Evolutionary conservation across 2,329 filamentous ascomycete genomes (phyloP).

Genomic region (Ophiocordyceps sinensis): DNA sequence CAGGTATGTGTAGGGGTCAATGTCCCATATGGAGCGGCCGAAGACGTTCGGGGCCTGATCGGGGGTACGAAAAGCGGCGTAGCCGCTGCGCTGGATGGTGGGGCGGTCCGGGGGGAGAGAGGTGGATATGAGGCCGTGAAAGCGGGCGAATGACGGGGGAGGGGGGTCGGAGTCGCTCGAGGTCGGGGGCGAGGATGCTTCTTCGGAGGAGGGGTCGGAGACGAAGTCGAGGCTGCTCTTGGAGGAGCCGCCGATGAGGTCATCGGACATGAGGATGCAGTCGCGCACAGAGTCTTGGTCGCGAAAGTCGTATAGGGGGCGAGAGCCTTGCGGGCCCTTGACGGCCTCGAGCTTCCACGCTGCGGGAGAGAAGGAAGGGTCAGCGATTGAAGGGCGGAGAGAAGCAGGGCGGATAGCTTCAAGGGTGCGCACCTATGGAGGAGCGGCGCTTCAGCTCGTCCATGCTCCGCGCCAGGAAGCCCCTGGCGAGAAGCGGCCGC

Average conservation of each 20-base stretch:
- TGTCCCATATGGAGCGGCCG: conserved; percentile 72
- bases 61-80: conserved; percentile 77
- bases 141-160: conserved; percentile 48
- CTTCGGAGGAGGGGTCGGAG: conserved; percentile 11
- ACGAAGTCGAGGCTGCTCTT: conserved; percentile 56
- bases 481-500: conserved; percentile 27
- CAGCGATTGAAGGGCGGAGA: not conserved
- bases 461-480: conserved; percentile 42
- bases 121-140: conserved; percentile 80
- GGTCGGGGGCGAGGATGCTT: not conserved
- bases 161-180: not conserved
- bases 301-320: conserved; percentile 51
- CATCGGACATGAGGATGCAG: conserved; percentile 73
- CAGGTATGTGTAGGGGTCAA: conserved; percentile 78
- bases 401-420: not conserved
- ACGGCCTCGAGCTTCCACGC: conserved; percentile 57
- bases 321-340: conserved; percentile 48
- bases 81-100: conserved; percentile 67
- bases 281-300: conserved; percentile 27
- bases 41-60: conserved; percentile 71
- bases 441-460: conserved; percentile 45
- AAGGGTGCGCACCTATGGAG: conserved; percentile 31
- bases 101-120: conserved; percentile 62
- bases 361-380: conserved; percentile 15
- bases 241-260: conserved; percentile 76